These are phyloP conservation scores for Anthostomella pinea DNA, from an alignment of 2,329 filamentous ascomycete species.

Conservation along the genomic window DNA sequence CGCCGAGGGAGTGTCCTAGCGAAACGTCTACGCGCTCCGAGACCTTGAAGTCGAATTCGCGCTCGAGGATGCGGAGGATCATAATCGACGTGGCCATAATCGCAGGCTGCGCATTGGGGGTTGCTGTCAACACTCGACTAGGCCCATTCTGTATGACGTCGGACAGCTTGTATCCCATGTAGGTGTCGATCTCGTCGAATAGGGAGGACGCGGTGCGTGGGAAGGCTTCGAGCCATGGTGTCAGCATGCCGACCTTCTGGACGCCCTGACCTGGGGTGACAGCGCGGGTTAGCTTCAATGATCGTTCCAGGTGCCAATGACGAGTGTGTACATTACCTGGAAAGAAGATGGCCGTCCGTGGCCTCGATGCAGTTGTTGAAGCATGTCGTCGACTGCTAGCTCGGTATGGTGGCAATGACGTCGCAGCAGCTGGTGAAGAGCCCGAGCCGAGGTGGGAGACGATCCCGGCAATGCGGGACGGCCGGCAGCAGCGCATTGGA, in stretches of 20 bases:
- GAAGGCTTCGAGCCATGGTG: conserved; percentile 83
- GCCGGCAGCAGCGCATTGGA: conserved; percentile 22
- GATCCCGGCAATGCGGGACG: conserved; percentile 15
- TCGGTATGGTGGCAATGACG: conserved; percentile 15
- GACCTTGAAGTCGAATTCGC: conserved; percentile 76
- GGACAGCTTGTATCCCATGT: conserved; percentile 72
- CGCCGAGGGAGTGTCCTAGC: conserved; percentile 86
- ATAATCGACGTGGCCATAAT: conserved; percentile 95
- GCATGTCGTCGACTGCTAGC: conserved; percentile 20
- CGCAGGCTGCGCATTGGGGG: conserved; percentile 86
- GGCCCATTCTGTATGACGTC: conserved; percentile 77
- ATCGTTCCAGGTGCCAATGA: background rate
- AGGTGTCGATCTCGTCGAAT: conserved; percentile 80
- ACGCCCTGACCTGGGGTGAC: conserved; percentile 71
- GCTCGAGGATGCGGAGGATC: conserved; percentile 82
- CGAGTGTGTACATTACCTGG: conserved; percentile 41
- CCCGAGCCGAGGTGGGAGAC: conserved; percentile 8
- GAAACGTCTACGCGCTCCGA: conserved; percentile 73
- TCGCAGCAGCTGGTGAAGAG: conserved; percentile 7
- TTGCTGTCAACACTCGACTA: conserved; percentile 72
- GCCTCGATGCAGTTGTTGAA: conserved; percentile 34
- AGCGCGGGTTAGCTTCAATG: conserved; percentile 5
- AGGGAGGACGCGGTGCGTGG: conserved; percentile 73
- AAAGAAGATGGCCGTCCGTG: conserved; percentile 59
- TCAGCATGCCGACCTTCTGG: conserved; percentile 83